Evolutionary conservation across 805 yeast species (phyloP).

Genomic region (Ogataea haglerorum): DNA sequence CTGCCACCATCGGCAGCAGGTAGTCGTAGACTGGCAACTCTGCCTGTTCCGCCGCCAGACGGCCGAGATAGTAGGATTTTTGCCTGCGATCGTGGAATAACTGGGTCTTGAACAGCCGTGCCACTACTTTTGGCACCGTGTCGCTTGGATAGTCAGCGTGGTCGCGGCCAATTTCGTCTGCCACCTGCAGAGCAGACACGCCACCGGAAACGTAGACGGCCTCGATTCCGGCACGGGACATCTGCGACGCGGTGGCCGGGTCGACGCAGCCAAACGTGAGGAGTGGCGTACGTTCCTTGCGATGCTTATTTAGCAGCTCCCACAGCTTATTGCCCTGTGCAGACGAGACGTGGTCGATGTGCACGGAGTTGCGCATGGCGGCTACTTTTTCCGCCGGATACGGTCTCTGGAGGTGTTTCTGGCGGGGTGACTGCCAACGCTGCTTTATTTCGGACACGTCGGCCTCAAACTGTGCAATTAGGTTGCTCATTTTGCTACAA

Average conservation of each 20-base stretch:
- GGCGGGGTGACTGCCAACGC: conserved; percentile 53
- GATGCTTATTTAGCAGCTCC: conserved; percentile 39
- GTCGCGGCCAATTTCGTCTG: conserved; percentile 63
- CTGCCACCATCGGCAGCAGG: conserved; percentile 60
- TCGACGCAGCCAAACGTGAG: conserved; percentile 61
- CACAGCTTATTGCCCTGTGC: conserved; percentile 52
- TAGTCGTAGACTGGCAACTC: conserved; percentile 40
- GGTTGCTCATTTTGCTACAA: background rate
- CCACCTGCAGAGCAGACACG: conserved; percentile 57
- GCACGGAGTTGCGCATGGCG: conserved; percentile 48
- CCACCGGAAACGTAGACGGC: conserved; percentile 58
- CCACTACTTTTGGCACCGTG: conserved; percentile 66
- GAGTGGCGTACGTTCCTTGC: conserved; percentile 42
- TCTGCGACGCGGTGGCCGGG: conserved; percentile 60
- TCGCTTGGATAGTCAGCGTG: conserved; percentile 69
- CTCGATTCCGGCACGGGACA: conserved; percentile 47
- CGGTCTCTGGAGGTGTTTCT: conserved; percentile 45
- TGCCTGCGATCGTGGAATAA: conserved; percentile 49
- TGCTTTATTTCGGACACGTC: conserved; percentile 33
- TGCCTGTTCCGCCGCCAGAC: conserved; percentile 13
- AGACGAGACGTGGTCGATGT: conserved; percentile 43
- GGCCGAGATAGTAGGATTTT: conserved; percentile 15
- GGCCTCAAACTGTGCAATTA: conserved; percentile 7
- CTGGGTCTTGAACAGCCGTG: conserved; percentile 56
- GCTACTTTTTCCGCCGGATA: conserved; percentile 53